Base-by-base conservation (phyloP, 1,284 basidiomycete genomes). In the Ceratobasidium sp. region DNA sequence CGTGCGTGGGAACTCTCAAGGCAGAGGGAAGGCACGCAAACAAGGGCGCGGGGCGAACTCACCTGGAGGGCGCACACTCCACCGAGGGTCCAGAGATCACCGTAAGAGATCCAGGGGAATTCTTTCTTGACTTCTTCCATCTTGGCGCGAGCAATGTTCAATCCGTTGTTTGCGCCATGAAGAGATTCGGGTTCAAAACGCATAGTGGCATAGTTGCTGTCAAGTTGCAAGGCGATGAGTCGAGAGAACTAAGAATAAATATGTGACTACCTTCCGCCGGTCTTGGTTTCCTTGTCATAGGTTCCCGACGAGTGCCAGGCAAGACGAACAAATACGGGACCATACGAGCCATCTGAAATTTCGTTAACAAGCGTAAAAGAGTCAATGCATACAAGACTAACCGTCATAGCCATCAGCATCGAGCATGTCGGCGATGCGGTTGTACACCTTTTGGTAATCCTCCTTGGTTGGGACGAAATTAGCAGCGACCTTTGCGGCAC, bases 241-340 rank as follows among this genome's bases (percentile, higher is more conserved):
- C 32, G 50, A 57, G 9, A 30, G 16, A 52, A 75, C 69, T 73
- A 41, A 52, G 21, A 46, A 64, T 32, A 34, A 72, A 46, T 60
- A 60, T 3, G 4, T 58, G 36, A 72, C 46, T 76, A 88, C 92
- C 92, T 92, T 79, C 96, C 96, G 76, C 97, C 96, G 21, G 93
- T 92, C 76, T 89, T 89, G 76, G 88, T 85, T 1, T 91, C 86
- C 85, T 95, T 94, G 83, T 96, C 92, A 79, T 92, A 96, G 0
- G 96, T 98, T 61, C 96, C 96, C 58, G 93, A 92, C 12, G 90
- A 80, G 81, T 96, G 94, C 94, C 96, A 98, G 32, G 96, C 96
- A 71, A 98, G 89, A 80, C 97, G 94, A 72, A 99, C 85, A 71
- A 98, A 81, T 53, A 98, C 90, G 52, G 96, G 96, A 21, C 90